A percentile compares a stretch with the other conserved stretches of the same genome.
phyloP scores from a whole-genome alignment of 1,284 basidiomycete genomes.

The Trametes versicolor region DNA sequence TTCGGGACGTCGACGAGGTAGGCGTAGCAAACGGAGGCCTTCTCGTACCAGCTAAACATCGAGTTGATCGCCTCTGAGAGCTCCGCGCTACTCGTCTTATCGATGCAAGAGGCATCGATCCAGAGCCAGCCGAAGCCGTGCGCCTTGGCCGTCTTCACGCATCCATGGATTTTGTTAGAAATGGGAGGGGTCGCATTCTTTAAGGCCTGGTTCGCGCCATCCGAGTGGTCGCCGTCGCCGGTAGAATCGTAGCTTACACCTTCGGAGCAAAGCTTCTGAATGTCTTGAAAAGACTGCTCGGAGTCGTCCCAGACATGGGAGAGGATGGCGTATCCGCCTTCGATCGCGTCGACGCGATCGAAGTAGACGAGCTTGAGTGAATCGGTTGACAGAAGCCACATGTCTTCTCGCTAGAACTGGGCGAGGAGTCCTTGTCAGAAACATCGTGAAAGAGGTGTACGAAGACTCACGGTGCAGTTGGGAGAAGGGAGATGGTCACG shows the following conservation, averaged over 20 bases:
- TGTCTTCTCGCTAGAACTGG: neutral
- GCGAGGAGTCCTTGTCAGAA: neutral
- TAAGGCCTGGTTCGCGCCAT: too few species aligned
- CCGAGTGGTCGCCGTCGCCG: neutral
- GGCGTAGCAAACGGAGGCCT: slow-evolving; percentile 14
- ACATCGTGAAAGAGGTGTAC: too few species aligned
- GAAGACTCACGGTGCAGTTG: too few species aligned
- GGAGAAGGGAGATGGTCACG: too few species aligned
- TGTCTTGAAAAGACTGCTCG: slow-evolving; percentile 5
- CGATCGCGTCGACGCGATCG: neutral
- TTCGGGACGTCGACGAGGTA: slow-evolving; percentile 15
- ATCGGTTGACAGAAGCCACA: slow-evolving; percentile 6
- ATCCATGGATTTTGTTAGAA: slow-evolving; percentile 8
- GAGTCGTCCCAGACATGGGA: slow-evolving; percentile 4
- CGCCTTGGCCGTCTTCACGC: slow-evolving; percentile 3
- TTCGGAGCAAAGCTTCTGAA: neutral
- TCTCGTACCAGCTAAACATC: slow-evolving; percentile 17
- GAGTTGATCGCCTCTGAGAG: slow-evolving; percentile 21
- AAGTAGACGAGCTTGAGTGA: neutral
- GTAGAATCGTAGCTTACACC: neutral
- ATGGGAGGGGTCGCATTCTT: too few species aligned
- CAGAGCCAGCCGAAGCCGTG: slow-evolving; percentile 21
- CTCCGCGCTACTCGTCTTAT: slow-evolving; percentile 17
- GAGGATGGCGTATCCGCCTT: slow-evolving; percentile 8
- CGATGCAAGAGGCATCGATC: slow-evolving; percentile 17